These are phyloP conservation scores for Deinandra increscens DNA, from an alignment of 129 eudicot species.

Conservation along the genomic window DNA sequence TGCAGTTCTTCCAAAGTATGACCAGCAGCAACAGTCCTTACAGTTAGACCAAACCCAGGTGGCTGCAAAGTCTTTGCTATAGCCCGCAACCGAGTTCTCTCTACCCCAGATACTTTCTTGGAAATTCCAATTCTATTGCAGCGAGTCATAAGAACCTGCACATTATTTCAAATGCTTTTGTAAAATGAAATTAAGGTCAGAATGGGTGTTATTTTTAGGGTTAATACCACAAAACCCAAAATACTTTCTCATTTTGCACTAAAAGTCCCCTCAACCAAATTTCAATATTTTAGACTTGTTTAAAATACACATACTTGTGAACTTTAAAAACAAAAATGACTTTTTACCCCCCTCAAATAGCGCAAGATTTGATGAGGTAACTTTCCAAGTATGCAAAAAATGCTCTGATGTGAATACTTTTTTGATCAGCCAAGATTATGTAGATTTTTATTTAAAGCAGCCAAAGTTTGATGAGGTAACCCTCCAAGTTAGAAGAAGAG, in stretches of 20 bases:
- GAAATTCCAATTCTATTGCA: conserved; percentile 74
- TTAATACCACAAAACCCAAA: not conserved
- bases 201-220: not conserved
- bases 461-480: not conserved
- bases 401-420: not conserved
- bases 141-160: conserved; percentile 68
- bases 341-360: not conserved
- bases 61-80: conserved; percentile 91
- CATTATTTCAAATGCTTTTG: not conserved
- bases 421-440: not conserved
- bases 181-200: not conserved
- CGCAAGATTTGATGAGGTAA: not conserved
- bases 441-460: not conserved
- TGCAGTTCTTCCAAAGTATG: conserved; percentile 83
- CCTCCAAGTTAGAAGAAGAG: not conserved
- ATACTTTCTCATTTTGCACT: not conserved
- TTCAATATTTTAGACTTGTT: not conserved
- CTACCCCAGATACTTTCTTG: conserved; percentile 74
- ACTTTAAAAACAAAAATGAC: not conserved
- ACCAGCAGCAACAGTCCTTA: conserved; percentile 89
- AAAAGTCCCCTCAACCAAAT: not conserved
- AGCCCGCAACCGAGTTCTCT: conserved; percentile 72
- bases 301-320: not conserved
- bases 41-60: conserved; percentile 76
- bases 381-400: not conserved